Conservation (phyloP, 257 asterid species). For the Solanum clarkiae region DNA sequence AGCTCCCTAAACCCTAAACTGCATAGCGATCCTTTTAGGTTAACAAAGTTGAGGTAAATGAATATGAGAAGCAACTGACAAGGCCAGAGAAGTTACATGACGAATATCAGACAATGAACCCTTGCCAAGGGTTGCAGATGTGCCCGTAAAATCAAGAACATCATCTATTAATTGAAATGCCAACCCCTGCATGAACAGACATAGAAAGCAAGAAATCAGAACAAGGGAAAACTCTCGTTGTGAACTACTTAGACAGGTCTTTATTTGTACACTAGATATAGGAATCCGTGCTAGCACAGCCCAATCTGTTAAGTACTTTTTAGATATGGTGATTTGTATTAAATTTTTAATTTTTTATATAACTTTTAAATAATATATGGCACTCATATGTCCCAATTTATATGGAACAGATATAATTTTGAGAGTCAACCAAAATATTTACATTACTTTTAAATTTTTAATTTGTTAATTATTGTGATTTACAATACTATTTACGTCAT, state of each 20-base stretch:
- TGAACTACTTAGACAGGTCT: neutral
- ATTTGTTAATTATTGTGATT: no score
- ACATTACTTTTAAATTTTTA: no score
- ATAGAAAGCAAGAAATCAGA: neutral
- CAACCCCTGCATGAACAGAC: constrained; percentile 52
- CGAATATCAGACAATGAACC: constrained; percentile 96
- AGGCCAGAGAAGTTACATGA: constrained; percentile 40
- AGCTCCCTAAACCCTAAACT: neutral
- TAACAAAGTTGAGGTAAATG: neutral
- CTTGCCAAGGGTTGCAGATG: constrained; percentile 85
- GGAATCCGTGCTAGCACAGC: no score
- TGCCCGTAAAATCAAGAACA: constrained; percentile 84
- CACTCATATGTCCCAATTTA: no score
- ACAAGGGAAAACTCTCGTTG: neutral
- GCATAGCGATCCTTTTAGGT: neutral
- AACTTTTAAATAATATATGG: no score
- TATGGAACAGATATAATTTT: no score
- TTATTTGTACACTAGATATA: neutral
- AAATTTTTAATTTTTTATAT: no score
- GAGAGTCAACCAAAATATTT: no score
- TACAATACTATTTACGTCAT: no score
- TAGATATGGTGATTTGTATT: no score
- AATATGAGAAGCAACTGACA: neutral
- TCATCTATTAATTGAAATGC: constrained; percentile 93
- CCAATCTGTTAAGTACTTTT: no score